These are phyloP conservation scores for Adansonia rubrostipa DNA, from an alignment of 441 rosid genomes.

Conservation along the genomic window DNA sequence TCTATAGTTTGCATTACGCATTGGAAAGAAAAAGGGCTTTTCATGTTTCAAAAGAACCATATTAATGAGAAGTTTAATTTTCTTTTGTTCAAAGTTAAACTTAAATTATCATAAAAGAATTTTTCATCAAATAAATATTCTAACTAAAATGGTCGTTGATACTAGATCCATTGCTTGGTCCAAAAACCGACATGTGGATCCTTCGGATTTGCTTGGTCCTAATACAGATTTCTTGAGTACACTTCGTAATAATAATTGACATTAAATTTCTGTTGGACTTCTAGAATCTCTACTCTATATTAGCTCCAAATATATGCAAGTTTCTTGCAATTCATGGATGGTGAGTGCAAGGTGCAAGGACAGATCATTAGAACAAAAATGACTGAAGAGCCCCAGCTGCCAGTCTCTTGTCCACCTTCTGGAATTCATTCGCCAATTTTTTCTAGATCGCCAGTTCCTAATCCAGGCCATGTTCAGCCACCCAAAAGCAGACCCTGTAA, in stretches of 20 bases:
- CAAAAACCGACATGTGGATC: not conserved
- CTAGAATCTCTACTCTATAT: not conserved
- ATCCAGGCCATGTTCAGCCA: not conserved
- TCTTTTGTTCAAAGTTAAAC: not conserved
- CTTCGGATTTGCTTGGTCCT: not conserved
- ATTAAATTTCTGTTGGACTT: not conserved
- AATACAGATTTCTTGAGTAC: not conserved
- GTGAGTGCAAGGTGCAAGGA: not conserved
- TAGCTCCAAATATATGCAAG: not conserved
- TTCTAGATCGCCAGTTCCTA: not conserved
- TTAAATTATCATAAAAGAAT: not conserved
- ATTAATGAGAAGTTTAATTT: not conserved
- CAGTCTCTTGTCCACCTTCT: not conserved
- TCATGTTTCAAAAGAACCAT: not conserved
- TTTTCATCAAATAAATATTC: no score
- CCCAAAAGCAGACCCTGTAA: not conserved
- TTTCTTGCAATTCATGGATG: not conserved
- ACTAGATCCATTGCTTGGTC: not conserved
- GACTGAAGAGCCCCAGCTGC: not conserved
- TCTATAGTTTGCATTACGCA: not conserved
- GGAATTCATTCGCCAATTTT: not conserved
- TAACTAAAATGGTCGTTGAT: not conserved
- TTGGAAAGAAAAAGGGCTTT: not conserved
- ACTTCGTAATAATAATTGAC: not conserved
- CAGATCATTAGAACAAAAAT: not conserved